Evolutionary conservation across 2,329 filamentous ascomycete genomes (phyloP), one percentile per base, ranked within the genome.

Genomic region (Botrytis pseudocinerea): DNA sequence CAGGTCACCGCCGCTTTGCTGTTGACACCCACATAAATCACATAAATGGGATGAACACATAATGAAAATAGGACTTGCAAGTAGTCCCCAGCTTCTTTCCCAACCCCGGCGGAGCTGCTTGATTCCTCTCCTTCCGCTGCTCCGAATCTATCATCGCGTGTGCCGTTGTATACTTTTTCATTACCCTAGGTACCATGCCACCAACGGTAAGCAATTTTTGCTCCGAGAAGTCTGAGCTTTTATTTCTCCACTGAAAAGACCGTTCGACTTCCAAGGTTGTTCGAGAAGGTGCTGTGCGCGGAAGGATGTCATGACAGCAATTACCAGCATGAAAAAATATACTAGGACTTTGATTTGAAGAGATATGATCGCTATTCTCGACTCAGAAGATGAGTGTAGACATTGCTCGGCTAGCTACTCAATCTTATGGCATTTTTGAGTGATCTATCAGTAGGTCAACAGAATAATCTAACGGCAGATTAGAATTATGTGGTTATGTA

Each of bases 41-140:
- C 64, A 40, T n/a, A 51, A n/a, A 66, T 51, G 64, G 46, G 64
- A 66, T 54, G 32, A n/a, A 51, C 32, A 38, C 44, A 28, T 38
- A 14, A 66, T 12, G 16, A 20, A 40, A 51, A 51, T n/a, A n/a
- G 16, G 1, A 48, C 20, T 25, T 25, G n/a, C 20, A 38, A 28
- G 9, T 32, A 22, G 20, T 4, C 25, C 32, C 32, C 32, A 32
- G 32, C 32, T 32, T 32, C 40, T 35, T 32, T 44, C 10, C 28
- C 28, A 48, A 16, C 51, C 63, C 44, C 44, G 16, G 32, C 28
- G 44, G 44, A 65, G 10, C 16, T 7, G 38, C 44, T 65, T 65
- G 32, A 25, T 48, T 48, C 16, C 44, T 51, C 25, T n/a, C 18
- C 18, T 25, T 25, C 63, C 44, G 22, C 28, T n/a, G 51, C 20